Percentiles rank a stretch among this genome's conserved stretches.
Conservation (phyloP, 2,329 filamentous ascomycete genomes). For the Pseudogymnoascus sp. region DNA sequence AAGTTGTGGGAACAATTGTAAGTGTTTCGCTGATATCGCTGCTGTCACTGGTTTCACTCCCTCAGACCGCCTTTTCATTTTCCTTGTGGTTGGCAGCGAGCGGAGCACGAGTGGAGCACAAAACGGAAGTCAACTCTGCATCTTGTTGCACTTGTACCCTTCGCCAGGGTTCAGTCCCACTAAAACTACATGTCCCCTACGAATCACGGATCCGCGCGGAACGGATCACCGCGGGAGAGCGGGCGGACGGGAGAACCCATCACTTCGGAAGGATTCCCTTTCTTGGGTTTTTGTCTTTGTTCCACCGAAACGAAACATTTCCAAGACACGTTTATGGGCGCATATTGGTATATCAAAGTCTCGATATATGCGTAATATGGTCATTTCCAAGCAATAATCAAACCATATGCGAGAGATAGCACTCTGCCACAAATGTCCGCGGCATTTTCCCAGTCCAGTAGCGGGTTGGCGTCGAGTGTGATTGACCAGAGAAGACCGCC, state of each 20-base stretch:
- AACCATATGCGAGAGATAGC: background rate
- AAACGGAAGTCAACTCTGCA: background rate
- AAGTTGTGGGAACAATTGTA: background rate
- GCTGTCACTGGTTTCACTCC: background rate
- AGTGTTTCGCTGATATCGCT: background rate
- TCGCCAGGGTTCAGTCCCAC: background rate
- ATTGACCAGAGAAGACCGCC: conserved; percentile 4
- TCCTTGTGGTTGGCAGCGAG: conserved; percentile 5
- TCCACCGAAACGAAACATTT: conserved; percentile 2
- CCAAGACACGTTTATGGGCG: background rate
- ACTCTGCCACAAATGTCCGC: background rate
- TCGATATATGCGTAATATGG: background rate
- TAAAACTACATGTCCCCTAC: conserved; percentile 4
- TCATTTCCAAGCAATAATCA: background rate
- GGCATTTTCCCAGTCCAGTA: background rate
- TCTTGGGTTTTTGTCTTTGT: background rate
- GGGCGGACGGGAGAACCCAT: conserved; percentile 7
- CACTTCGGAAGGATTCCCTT: background rate
- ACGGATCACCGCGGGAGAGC: conserved; percentile 6
- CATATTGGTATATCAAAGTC: background rate
- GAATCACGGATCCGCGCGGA: conserved; percentile 8
- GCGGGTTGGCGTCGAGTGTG: background rate
- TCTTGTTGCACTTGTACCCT: background rate
- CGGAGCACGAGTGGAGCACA: conserved; percentile 1
- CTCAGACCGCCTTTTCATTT: conserved; percentile 4